Conservation (phyloP, 2,329 filamentous ascomycete species). For the Fusarium aywerte region DNA sequence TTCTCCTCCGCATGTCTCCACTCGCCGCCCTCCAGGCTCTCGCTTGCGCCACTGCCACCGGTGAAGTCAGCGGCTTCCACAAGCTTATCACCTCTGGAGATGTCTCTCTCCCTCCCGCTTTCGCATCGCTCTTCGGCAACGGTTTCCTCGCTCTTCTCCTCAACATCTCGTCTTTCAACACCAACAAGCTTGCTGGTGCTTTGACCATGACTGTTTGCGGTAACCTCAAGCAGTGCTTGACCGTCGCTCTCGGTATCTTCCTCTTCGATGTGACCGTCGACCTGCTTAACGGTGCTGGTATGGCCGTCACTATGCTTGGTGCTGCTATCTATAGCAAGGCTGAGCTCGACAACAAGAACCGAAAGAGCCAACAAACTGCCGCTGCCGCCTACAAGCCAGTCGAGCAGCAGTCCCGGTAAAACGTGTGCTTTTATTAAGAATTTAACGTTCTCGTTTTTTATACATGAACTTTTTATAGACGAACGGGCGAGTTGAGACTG, state of each 20-base stretch:
- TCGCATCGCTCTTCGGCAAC: constrained; percentile 61
- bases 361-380: constrained; percentile 47
- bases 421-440: constrained; percentile 14
- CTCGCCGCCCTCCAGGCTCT: constrained; percentile 67
- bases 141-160: constrained; percentile 65
- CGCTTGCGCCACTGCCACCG: constrained; percentile 61
- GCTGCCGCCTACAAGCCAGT: constrained; percentile 51
- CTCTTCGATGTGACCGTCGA: constrained; percentile 63
- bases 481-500: constrained; percentile 31
- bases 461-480: constrained; percentile 45
- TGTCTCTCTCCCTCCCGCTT: constrained; percentile 50
- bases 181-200: constrained; percentile 67
- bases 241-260: constrained; percentile 64
- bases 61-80: constrained; percentile 61
- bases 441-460: constrained; percentile 37
- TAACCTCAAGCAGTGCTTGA: constrained; percentile 68
- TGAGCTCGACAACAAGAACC: constrained; percentile 61
- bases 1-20: constrained; percentile 71
- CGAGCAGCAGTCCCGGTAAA: constrained; percentile 47
- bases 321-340: constrained; percentile 69
- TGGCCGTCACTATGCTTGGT: constrained; percentile 64
- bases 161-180: constrained; percentile 67
- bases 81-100: constrained; percentile 51
- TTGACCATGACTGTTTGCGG: constrained; percentile 69
- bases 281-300: constrained; percentile 65